phyloP scores from a whole-genome alignment of 169 alveolate species.

The Plasmodium falciparum region DNA sequence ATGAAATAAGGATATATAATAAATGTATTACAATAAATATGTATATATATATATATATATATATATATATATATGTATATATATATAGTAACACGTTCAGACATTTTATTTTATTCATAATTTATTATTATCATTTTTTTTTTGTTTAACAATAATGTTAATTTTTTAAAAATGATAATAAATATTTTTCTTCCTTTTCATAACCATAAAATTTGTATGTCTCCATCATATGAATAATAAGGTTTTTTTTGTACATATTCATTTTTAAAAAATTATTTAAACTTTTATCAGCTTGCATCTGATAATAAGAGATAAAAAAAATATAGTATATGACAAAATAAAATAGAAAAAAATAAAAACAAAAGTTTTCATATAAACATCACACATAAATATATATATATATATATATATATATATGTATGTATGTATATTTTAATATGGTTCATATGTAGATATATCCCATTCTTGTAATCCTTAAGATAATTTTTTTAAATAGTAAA shows the following conservation, averaged over 20 bases:
- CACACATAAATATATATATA: not conserved
- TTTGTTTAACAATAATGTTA: not conserved
- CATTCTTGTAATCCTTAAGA: not conserved
- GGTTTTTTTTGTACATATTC: slow-evolving; percentile 24
- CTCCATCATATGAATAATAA: slow-evolving; percentile 10
- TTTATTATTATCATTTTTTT: not conserved
- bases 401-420: not conserved
- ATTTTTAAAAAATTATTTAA: slow-evolving; percentile 53
- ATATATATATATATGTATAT: too few species aligned
- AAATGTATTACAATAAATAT: too few species aligned
- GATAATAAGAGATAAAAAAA: not conserved
- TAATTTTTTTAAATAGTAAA: not conserved
- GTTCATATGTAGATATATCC: not conserved
- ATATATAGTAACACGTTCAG: too few species aligned
- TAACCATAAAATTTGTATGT: slow-evolving; percentile 48
- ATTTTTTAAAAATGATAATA: slow-evolving; percentile 18
- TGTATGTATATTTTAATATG: not conserved
- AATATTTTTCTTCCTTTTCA: slow-evolving; percentile 11
- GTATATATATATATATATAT: too few species aligned
- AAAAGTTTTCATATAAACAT: not conserved
- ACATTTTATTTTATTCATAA: too few species aligned
- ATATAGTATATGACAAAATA: not conserved
- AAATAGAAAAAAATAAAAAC: not conserved
- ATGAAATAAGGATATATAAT: too few species aligned
- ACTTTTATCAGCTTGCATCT: slow-evolving; percentile 63